Evolutionary conservation across 805 yeast genomes (phyloP), one percentile per base, ranked within the genome.

Genomic region (Geotrichum ghanense): DNA sequence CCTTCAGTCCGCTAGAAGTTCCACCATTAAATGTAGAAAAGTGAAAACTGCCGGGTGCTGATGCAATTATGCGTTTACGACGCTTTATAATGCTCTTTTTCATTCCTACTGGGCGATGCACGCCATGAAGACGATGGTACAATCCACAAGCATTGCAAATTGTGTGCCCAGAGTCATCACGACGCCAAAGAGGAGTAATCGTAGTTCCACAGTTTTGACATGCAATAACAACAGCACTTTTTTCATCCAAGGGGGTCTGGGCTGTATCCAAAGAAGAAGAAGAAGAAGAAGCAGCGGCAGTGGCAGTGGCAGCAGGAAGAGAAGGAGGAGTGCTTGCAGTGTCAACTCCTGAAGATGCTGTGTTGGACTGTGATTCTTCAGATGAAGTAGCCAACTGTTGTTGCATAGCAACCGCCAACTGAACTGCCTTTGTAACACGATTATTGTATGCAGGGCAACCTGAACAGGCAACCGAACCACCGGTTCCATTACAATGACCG

Each of bases 111-210:
- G 95, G 95, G 44, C 95, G 69, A 56, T 82, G 88, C 35, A 69
- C 69, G 0, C 90, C 89, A 57, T 84, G 94, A 40, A 86, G 70
- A 48, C 79, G 69, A 62, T 77, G 80, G 61, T 85, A 86, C 24
- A 86, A 65, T 12, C 72, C 95, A 66, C 95, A 85, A 0, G 95
- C 95, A 57, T 85, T 85, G 68, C 95, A 85, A 21, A 86, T 84
- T 22, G 88, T 82, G 55, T 84, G 80, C 3, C 95, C 95, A 3
- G 71, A 71, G 52, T 79, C 88, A 59, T 84, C 89, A 51, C 95
- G 69, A 59, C 95, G 72, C 95, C 95, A 85, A 10, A 85, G 66
- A 0, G 95, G 95, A 0, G 95, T 85, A 48, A 83, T 82, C 1
- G 92, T 85, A 10, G 92, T 82, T 2, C 79, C 80, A 65, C 95